Evolutionary conservation across 768 basidiomycete species (phyloP).

Genomic region (Suillus fuscotomentosus): DNA sequence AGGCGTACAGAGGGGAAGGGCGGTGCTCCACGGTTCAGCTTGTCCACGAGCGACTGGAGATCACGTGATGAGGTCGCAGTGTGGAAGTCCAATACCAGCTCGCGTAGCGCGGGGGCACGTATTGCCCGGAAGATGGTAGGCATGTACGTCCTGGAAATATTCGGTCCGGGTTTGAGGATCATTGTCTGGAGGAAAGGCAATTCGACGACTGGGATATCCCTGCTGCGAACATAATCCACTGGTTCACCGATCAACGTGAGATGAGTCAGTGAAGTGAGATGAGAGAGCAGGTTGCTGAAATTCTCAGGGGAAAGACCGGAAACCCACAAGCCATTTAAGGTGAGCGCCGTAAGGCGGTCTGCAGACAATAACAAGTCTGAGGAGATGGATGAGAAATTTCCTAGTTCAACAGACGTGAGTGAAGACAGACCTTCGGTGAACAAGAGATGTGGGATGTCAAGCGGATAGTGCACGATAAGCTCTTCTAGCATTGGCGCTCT

Average conservation of each 20-base stretch:
- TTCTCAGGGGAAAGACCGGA: slow-evolving; percentile 18
- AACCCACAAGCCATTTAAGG: slow-evolving; percentile 21
- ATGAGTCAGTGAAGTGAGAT: slow-evolving; percentile 19
- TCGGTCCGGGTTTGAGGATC: slow-evolving; percentile 23
- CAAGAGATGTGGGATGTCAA: slow-evolving; percentile 1
- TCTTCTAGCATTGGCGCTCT: slow-evolving; percentile 26
- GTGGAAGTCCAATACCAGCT: slow-evolving; percentile 26
- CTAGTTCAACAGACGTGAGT: neutral
- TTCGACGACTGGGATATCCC: slow-evolving; percentile 10
- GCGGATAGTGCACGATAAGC: slow-evolving; percentile 23
- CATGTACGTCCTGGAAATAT: slow-evolving; percentile 28
- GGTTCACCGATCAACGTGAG: slow-evolving; percentile 26
- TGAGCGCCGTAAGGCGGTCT: slow-evolving; percentile 21
- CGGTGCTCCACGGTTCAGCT: slow-evolving; percentile 26
- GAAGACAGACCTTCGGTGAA: slow-evolving; percentile 5
- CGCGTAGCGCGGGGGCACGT: slow-evolving; percentile 21
- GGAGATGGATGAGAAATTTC: neutral
- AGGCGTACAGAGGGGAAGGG: slow-evolving; percentile 24
- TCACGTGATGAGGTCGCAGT: slow-evolving; percentile 24
- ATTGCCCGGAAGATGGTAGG: slow-evolving; percentile 23
- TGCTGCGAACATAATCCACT: slow-evolving; percentile 24
- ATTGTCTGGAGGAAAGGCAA: slow-evolving; percentile 20
- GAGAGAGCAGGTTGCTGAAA: slow-evolving; percentile 23
- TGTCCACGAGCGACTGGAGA: slow-evolving; percentile 26
- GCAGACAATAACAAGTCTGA: neutral